Evolutionary conservation across 306 rosid genomes (phyloP), one percentile per base, ranked within the genome.

Genomic region (Quercus suber): DNA sequence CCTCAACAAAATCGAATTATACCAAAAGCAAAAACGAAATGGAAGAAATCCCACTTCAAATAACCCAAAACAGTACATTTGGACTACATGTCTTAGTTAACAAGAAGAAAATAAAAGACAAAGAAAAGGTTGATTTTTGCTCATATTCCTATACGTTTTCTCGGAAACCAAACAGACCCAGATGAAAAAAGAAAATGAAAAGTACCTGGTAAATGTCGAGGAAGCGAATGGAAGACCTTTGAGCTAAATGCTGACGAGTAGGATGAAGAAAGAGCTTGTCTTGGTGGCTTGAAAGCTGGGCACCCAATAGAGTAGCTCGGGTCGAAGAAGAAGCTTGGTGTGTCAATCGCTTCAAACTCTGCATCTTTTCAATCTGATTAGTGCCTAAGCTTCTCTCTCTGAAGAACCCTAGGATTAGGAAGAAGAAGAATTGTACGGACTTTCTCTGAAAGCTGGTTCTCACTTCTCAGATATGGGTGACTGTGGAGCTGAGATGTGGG

Each of bases 181-280:
- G 14, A 2, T 3, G 33, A 7, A 33, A 45, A 31, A 28, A 23
- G 5, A 55, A n/a, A 55, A 12, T 11, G 51, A 69, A 15, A 35
- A 43, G 56, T 19, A 93, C 97, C 97, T 93, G 81, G 81, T 87
- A 89, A 84, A 91, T 77, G 84, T 95, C 94, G 77, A 95, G 79
- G 83, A 90, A 95, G 75, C 98, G 98, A 82, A 76, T 88, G 78
- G 94, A 88, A 73, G 86, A 85, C 82, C 82, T 82, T 75, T 81
- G 96, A 88, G 95, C 80, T 23, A 90, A 89, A 86, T 86, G 86
- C 35, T 74, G 84, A 23, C 70, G 84, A 23, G 87, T 76, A 59
- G 89, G 88, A 80, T 85, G 82, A 49, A 84, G 71, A 55, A 68
- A 58, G 55, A 79, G 55, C 61, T 73, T 80, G 64, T 87, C 85